phyloP scores from a whole-genome alignment of 441 rosid species.

The Gossypium trilobum region DNA sequence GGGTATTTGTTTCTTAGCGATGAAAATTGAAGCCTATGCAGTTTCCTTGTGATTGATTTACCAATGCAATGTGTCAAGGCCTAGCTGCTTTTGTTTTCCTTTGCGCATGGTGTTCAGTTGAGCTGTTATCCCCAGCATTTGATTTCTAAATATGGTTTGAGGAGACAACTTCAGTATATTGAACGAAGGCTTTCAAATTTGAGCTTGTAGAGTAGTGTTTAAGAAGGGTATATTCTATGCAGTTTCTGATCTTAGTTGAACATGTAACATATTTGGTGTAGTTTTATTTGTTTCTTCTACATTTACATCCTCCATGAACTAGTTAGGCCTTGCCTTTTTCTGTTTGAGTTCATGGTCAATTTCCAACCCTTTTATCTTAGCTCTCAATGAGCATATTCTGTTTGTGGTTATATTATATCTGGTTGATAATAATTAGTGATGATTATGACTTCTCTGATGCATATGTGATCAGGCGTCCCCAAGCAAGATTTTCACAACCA shows the following conservation, averaged over 20 bases:
- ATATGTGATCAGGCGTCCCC: constrained; percentile 40
- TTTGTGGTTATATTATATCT: background rate
- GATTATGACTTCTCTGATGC: constrained; percentile 1
- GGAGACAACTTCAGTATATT: background rate
- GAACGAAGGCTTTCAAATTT: background rate
- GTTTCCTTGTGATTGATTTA: background rate
- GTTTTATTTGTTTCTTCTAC: background rate
- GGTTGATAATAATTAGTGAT: background rate
- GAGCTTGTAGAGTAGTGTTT: constrained; percentile 7
- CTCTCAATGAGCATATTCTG: background rate
- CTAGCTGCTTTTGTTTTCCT: background rate
- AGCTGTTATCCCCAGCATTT: background rate
- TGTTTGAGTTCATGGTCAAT: background rate
- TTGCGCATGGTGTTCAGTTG: background rate
- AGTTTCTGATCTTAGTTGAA: background rate
- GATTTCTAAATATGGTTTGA: background rate
- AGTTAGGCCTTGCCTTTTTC: background rate
- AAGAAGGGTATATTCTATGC: background rate
- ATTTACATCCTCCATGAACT: background rate
- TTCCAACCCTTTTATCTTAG: background rate
- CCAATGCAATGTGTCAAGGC: background rate
- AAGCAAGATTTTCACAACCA: constrained; percentile 28
- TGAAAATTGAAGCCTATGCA: background rate
- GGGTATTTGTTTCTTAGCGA: background rate
- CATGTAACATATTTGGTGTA: background rate